phyloP scores from a whole-genome alignment of 2,329 filamentous ascomycete species.

The Tolypocladium nubicola region DNA sequence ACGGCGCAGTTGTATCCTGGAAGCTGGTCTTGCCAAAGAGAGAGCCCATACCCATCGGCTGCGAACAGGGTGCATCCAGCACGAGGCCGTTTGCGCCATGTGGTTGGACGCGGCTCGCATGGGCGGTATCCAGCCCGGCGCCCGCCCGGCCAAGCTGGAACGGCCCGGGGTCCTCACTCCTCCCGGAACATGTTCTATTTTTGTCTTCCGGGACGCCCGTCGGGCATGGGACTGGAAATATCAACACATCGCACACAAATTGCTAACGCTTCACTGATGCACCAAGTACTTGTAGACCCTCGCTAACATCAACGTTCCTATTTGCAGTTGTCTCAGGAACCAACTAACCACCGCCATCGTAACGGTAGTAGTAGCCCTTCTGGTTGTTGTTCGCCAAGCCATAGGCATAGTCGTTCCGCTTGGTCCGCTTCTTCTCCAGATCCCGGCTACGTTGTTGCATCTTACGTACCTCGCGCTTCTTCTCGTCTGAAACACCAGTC shows the following conservation, averaged over 20 bases:
- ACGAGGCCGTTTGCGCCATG: not conserved
- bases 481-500: constrained; percentile 63
- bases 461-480: constrained; percentile 57
- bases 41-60: not conserved
- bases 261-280: not conserved
- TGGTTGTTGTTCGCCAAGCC: constrained; percentile 70
- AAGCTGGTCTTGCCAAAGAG: not conserved
- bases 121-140: not conserved
- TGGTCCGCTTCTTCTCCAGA: constrained; percentile 49
- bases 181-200: not conserved
- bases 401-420: constrained; percentile 56
- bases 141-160: not conserved
- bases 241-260: not conserved
- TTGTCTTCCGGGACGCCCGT: not conserved
- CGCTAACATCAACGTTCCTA: not conserved
- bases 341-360: constrained; percentile 30
- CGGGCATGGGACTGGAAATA: not conserved
- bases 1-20: not conserved
- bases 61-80: too few species aligned
- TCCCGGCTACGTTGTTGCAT: constrained; percentile 61
- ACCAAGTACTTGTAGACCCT: not conserved
- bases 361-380: constrained; percentile 46
- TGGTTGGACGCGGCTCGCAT: not conserved
- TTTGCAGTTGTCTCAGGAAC: not conserved
- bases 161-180: not conserved